These are phyloP conservation scores for Lagenidium sp. DNA, from an alignment of 352 stramenopile species.

Conservation along the genomic window DNA sequence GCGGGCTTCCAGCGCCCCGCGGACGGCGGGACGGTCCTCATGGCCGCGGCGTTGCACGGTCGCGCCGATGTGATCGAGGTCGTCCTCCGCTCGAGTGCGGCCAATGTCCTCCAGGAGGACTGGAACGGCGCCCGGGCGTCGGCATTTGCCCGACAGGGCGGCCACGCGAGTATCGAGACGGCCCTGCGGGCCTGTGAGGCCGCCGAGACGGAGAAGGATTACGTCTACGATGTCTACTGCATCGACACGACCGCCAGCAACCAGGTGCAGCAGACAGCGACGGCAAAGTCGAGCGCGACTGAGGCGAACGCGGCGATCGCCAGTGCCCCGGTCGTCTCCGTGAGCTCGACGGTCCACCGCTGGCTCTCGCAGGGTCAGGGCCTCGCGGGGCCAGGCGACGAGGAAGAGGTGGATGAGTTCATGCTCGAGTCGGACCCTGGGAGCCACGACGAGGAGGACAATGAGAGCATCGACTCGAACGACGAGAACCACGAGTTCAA, in stretches of 20 bases:
- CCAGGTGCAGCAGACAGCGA: slow-evolving; percentile 2
- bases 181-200: slow-evolving; percentile 67
- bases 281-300: neutral
- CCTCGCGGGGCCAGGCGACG: slow-evolving; percentile 8
- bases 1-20: slow-evolving; percentile 58
- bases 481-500: slow-evolving; percentile 72
- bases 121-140: slow-evolving; percentile 48
- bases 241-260: slow-evolving; percentile 54
- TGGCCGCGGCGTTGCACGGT: slow-evolving; percentile 66
- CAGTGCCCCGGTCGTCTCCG: slow-evolving; percentile 40
- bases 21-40: slow-evolving; percentile 65
- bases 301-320: slow-evolving; percentile 7
- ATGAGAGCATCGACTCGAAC: slow-evolving; percentile 77
- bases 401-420: slow-evolving; percentile 59
- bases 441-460: slow-evolving; percentile 62
- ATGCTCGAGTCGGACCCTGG: slow-evolving; percentile 73
- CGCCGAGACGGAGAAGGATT: slow-evolving; percentile 70
- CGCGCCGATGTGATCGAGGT: slow-evolving; percentile 74
- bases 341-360: slow-evolving; percentile 69
- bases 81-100: slow-evolving; percentile 33
- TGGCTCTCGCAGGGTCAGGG: slow-evolving; percentile 64
- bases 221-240: slow-evolving; percentile 83
- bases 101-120: slow-evolving; percentile 50
- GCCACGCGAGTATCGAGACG: slow-evolving; percentile 45
- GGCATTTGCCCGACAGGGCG: slow-evolving; percentile 42